Conservation (phyloP, 805 yeast species). For the Wickerhamomyces hampshirensis region DNA sequence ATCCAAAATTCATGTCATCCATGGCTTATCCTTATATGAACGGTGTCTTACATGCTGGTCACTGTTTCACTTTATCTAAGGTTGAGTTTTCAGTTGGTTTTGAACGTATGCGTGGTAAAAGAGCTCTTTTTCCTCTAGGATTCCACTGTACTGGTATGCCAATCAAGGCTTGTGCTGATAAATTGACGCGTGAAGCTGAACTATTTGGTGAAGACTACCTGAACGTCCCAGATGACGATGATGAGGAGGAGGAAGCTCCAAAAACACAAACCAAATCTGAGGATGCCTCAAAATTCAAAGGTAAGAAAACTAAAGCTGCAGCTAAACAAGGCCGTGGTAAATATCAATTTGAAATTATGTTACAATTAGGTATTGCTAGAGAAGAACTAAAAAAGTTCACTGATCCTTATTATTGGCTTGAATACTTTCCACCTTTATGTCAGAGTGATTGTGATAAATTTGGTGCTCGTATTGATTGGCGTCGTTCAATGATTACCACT, state of each 20-base stretch:
- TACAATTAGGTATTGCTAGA: constrained; percentile 82
- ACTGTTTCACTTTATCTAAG: constrained; percentile 90
- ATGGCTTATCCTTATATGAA: constrained; percentile 99
- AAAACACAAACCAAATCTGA: constrained; percentile 40
- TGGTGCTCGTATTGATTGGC: constrained; percentile 97
- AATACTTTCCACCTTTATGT: constrained; percentile 87
- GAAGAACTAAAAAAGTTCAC: constrained; percentile 86
- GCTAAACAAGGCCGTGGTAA: constrained; percentile 94
- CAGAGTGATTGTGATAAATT: constrained; percentile 71
- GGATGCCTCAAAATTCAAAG: constrained; percentile 86
- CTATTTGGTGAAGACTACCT: constrained; percentile 79
- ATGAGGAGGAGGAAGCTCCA: constrained; percentile 37
- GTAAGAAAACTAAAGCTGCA: constrained; percentile 89
- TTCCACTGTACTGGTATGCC: constrained; percentile 99
- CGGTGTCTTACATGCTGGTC: constrained; percentile 98
- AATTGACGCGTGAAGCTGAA: constrained; percentile 88
- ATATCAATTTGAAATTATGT: constrained; percentile 94
- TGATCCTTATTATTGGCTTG: constrained; percentile 87
- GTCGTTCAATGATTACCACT: constrained; percentile 93
- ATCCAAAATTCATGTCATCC: constrained; percentile 85
- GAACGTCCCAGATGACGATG: constrained; percentile 63
- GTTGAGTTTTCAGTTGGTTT: constrained; percentile 90
- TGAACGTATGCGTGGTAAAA: constrained; percentile 90
- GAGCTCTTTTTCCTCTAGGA: constrained; percentile 92
- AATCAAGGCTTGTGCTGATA: constrained; percentile 92